Evolutionary conservation across 2,329 filamentous ascomycete genomes (phyloP), one percentile per base, ranked within the genome.

Genomic region (Verticillium dahliae): DNA sequence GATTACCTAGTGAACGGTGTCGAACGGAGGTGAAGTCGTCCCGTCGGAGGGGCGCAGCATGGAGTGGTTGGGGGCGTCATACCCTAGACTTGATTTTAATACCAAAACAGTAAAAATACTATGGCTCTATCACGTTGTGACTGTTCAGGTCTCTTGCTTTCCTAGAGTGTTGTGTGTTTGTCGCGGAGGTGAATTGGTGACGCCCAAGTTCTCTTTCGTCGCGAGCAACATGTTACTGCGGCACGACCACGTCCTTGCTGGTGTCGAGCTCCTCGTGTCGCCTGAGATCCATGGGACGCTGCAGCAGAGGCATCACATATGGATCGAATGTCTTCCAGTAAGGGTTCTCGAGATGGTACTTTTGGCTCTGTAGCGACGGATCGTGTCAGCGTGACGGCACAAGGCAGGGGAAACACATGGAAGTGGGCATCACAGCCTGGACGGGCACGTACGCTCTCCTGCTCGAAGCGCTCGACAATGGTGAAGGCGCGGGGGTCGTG

Each of bases 271-370:
- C 89, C 72, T 90, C 85, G 65, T 85, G 82, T 56, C 89, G 78
- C 60, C 87, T 78, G 64, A 91, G 72, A 71, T 91, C 89, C 87
- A 91, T 91, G 9, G 83, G 80, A 71, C 81, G 81, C 67, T 86
- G 88, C 58, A 92, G 75, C 62, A 91, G 71, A 2, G 89, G 89
- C 57, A 85, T 78, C 35, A 91, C 88, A 68, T 90, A 91, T 6
- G 87, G 86, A 71, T 91, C 88, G 68, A 91, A 91, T 1, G 88
- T 90, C 78, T 90, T 83, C 87, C 87, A 90, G 79, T 90, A 90
- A 0, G 87, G 87, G 74, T 90, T 90, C 69, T 83, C 81, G 18
- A 87, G 78, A 70, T 87, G 85, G 68, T 87, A 87, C 66, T 85
- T 81, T 71, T 87, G 85, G 69, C 78, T 81, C 76, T 82, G 66